phyloP scores from a whole-genome alignment of 306 rosid species.

The Prinsepia uniflora region DNA sequence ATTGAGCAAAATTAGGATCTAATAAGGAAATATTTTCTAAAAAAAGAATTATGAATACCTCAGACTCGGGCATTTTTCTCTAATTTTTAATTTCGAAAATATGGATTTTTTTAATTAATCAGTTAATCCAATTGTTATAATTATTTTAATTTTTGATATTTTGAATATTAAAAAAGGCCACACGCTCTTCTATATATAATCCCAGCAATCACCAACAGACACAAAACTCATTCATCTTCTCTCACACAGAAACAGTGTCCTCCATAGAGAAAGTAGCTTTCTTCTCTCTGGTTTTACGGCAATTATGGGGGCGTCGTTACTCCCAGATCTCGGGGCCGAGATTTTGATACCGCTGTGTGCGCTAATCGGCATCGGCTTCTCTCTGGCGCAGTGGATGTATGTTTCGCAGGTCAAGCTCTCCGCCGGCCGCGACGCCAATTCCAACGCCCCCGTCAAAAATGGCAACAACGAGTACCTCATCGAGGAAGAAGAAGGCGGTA shows the following conservation, averaged over 20 bases:
- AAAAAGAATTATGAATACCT: background rate
- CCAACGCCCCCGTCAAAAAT: slow-evolving; percentile 46
- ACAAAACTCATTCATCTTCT: slow-evolving; percentile 2
- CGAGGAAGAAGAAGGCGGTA: slow-evolving; percentile 89
- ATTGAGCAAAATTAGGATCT: background rate
- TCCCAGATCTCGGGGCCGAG: slow-evolving; percentile 84
- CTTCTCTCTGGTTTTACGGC: background rate
- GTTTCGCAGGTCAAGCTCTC: slow-evolving; percentile 74
- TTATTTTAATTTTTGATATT: background rate
- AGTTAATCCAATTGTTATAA: background rate
- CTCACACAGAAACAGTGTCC: slow-evolving; percentile 1
- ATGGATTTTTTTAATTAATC: background rate
- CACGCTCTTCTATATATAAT: slow-evolving; percentile 23
- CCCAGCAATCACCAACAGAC: background rate
- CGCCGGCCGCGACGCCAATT: slow-evolving; percentile 22
- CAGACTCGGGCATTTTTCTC: background rate
- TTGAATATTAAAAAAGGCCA: background rate
- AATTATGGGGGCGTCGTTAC: slow-evolving; percentile 59
- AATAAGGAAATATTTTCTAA: background rate
- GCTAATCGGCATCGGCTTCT: slow-evolving; percentile 63
- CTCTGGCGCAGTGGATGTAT: slow-evolving; percentile 66
- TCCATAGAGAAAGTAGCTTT: background rate
- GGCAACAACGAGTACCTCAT: slow-evolving; percentile 72
- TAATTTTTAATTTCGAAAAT: background rate
- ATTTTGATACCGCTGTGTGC: slow-evolving; percentile 79